Evolutionary conservation across 2,329 filamentous ascomycete species (phyloP), one percentile per base, ranked within the genome.

Genomic region (Emmonsia crescens): DNA sequence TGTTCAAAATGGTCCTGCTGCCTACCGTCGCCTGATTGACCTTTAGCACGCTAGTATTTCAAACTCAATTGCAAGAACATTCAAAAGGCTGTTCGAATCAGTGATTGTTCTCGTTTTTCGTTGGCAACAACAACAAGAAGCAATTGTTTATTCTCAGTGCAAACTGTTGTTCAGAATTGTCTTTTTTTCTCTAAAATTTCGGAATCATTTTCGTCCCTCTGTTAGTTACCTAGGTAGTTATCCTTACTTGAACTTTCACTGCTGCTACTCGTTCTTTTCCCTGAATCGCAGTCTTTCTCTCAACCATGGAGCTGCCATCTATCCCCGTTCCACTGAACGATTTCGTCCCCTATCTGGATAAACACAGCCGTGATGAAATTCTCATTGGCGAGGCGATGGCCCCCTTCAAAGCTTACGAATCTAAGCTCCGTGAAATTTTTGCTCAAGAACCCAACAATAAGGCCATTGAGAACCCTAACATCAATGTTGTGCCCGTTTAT

Each of bases 401-500:
- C n/a, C 69, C 71, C 0, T 73, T 67, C 66, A 68, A 70, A 42
- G 61, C 42, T 5, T 73, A 69, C 57, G 71, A 73, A 55, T 64
- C 62, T 31, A 70, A 66, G 60, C 63, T 73, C n/a, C 67, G 71
- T 46, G 66, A 73, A 60, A 62, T 70, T 31, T 73, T 69, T 59
- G 71, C 71, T 9, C 71, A 72, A 56, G 64, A 72, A 10, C 71
- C 67, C 5, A 42, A 64, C 52, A 62, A 71, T 61, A 57, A 63
- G 33, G 62, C 65, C 48, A 61, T 69, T 46, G 54, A 61, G 12
- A 63, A 67, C 48, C 63, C 65, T 40, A 64, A 71, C 59, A 59
- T 73, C 60, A 68, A 69, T 63, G 57, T 65, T 44, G 64, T 73
- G 24, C 66, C 71, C 21, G 48, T 73, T n/a, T 73, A 71, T 46